Percentiles rank a stretch among this genome's conserved stretches.
Conservation (phyloP, 495 filamentous ascomycete genomes). For the Cladorrhinum samala region DNA sequence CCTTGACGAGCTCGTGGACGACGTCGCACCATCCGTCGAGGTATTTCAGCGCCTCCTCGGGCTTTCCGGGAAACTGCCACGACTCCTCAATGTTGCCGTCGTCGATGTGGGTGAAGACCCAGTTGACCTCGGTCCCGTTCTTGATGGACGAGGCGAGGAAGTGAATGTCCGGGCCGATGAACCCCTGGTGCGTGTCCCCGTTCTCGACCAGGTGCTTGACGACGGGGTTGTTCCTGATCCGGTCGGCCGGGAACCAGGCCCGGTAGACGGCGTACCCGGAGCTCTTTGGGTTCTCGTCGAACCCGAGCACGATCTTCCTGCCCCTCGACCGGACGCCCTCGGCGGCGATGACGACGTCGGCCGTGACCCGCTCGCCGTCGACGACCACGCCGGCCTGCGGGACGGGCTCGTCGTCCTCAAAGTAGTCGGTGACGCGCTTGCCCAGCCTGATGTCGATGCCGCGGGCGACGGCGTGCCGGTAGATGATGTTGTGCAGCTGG, state of each 20-base stretch:
- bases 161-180: constrained; percentile 57
- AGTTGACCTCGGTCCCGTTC: constrained; percentile 58
- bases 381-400: constrained; percentile 50
- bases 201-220: constrained; percentile 54
- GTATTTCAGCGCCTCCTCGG: constrained; percentile 53
- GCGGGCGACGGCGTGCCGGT: constrained; percentile 47
- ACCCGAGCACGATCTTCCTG: constrained; percentile 55
- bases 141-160: constrained; percentile 58
- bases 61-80: constrained; percentile 56
- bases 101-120: constrained; percentile 60
- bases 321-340: constrained; percentile 58
- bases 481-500: constrained; percentile 56
- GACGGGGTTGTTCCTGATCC: constrained; percentile 56
- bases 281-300: constrained; percentile 54
- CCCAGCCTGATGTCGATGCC: constrained; percentile 53
- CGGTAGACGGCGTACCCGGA: constrained; percentile 57
- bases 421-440: constrained; percentile 53
- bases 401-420: constrained; percentile 44
- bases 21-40: constrained; percentile 62
- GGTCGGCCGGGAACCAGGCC: constrained; percentile 53
- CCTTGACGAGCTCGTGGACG: constrained; percentile 51
- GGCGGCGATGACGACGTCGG: constrained; percentile 55
- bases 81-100: constrained; percentile 48
- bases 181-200: constrained; percentile 58
- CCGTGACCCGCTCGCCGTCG: constrained; percentile 43